Conservation (phyloP, 768 basidiomycete genomes). For the Sporobolomyces roseus region DNA sequence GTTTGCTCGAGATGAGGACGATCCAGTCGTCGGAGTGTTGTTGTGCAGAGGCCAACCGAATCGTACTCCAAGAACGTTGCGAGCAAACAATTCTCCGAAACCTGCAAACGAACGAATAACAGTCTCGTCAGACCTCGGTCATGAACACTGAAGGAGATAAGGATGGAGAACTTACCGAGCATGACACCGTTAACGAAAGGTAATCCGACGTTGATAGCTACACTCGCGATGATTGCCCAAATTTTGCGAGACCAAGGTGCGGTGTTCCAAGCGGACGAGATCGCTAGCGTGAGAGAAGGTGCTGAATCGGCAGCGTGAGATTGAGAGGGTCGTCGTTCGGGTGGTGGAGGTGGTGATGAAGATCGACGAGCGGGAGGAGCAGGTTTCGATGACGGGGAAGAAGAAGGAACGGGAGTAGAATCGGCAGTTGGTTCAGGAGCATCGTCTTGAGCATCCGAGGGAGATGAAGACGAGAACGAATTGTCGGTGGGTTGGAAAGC, state of each 20-base stretch:
- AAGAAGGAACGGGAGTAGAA: not conserved
- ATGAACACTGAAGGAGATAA: not conserved
- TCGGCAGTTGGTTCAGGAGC: no score
- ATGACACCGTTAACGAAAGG: constrained; percentile 93
- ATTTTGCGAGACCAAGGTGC: constrained; percentile 36
- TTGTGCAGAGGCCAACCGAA: constrained; percentile 44
- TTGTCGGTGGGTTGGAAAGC: constrained; percentile 8
- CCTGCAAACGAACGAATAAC: constrained; percentile 24
- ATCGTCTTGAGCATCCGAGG: not conserved
- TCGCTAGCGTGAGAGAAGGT: constrained; percentile 41
- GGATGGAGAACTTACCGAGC: constrained; percentile 57
- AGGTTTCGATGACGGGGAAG: not conserved
- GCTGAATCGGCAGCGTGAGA: constrained; percentile 21
- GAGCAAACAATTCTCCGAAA: constrained; percentile 85
- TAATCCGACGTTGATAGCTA: constrained; percentile 73
- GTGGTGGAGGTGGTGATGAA: constrained; percentile 9
- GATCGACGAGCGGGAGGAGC: not conserved
- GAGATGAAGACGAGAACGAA: not conserved
- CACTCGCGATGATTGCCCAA: constrained; percentile 39
- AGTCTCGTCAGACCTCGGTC: not conserved
- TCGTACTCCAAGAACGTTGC: constrained; percentile 47
- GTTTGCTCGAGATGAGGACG: constrained; percentile 17
- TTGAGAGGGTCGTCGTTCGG: not conserved
- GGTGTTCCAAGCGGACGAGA: constrained; percentile 37
- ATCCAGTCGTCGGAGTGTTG: constrained; percentile 3